Conservation (phyloP, 2,329 filamentous ascomycete species). For the Fusarium sp. region DNA sequence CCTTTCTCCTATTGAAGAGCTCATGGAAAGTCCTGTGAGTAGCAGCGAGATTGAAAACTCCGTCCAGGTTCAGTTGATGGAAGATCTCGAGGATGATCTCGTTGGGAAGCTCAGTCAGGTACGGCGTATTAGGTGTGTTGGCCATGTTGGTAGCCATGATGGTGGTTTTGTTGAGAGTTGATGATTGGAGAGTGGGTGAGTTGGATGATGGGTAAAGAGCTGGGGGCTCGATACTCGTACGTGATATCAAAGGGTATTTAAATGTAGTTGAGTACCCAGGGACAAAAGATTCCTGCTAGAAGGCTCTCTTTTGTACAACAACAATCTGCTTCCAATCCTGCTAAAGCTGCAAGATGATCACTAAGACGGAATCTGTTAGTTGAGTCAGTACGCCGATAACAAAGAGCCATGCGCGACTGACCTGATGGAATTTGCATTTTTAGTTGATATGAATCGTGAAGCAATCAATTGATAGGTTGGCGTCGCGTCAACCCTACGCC, state of each 20-base stretch:
- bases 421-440: constrained; percentile 36
- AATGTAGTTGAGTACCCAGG: constrained; percentile 4
- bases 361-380: constrained; percentile 11
- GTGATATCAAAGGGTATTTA: not conserved
- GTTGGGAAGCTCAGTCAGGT: constrained; percentile 53
- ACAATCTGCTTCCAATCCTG: constrained; percentile 9
- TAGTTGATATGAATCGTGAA: constrained; percentile 6
- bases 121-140: constrained; percentile 18
- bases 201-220: not conserved
- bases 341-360: constrained; percentile 20
- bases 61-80: constrained; percentile 56
- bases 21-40: constrained; percentile 53
- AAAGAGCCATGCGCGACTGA: constrained; percentile 1
- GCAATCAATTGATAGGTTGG: not conserved
- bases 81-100: constrained; percentile 65
- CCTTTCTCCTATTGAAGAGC: constrained; percentile 57
- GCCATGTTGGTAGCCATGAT: constrained; percentile 33
- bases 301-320: constrained; percentile 7
- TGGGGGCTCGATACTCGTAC: constrained; percentile 2
- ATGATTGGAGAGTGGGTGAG: not conserved
- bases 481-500: not conserved
- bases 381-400: constrained; percentile 2
- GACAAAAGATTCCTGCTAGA: constrained; percentile 2
- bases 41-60: constrained; percentile 55
- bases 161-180: not conserved